Evolutionary conservation across 1,284 basidiomycete species (phyloP).

Genomic region (Austroboletus novae-zelandiae): DNA sequence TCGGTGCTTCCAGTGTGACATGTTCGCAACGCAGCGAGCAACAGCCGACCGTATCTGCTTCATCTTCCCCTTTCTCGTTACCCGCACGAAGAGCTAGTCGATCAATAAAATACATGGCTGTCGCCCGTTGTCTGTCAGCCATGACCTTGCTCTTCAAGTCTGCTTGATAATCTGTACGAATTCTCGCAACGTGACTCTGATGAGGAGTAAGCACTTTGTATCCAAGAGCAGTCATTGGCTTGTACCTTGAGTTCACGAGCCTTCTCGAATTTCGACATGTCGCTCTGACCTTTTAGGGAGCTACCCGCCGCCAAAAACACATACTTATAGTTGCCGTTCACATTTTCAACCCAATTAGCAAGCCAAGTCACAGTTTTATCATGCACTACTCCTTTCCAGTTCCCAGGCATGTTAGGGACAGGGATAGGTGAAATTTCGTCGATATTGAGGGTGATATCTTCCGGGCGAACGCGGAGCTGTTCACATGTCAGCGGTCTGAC

Average conservation of each 20-base stretch:
- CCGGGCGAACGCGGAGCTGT: constrained; percentile 83
- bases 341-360: constrained; percentile 95
- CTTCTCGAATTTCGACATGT: constrained; percentile 96
- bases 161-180: constrained; percentile 82
- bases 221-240: not conserved
- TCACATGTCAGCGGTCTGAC: constrained; percentile 8
- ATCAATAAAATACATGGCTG: constrained; percentile 97
- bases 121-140: constrained; percentile 91
- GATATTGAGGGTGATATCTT: constrained; percentile 95
- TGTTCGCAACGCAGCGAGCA: constrained; percentile 95
- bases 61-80: constrained; percentile 98
- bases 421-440: constrained; percentile 74
- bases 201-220: constrained; percentile 7
- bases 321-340: constrained; percentile 92
- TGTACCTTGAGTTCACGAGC: constrained; percentile 87
- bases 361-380: constrained; percentile 97
- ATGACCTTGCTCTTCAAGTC: constrained; percentile 89
- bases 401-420: constrained; percentile 82
- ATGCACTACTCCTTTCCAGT: constrained; percentile 84
- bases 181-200: constrained; percentile 86
- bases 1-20: constrained; percentile 84
- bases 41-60: constrained; percentile 96
- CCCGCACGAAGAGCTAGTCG: constrained; percentile 92
- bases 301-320: constrained; percentile 94
- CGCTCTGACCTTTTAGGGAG: constrained; percentile 94